A percentile compares a stretch with the other conserved stretches of the same genome.
These are phyloP conservation scores for Daedalea quercina DNA, from an alignment of 768 basidiomycete genomes.

Conservation along the genomic window DNA sequence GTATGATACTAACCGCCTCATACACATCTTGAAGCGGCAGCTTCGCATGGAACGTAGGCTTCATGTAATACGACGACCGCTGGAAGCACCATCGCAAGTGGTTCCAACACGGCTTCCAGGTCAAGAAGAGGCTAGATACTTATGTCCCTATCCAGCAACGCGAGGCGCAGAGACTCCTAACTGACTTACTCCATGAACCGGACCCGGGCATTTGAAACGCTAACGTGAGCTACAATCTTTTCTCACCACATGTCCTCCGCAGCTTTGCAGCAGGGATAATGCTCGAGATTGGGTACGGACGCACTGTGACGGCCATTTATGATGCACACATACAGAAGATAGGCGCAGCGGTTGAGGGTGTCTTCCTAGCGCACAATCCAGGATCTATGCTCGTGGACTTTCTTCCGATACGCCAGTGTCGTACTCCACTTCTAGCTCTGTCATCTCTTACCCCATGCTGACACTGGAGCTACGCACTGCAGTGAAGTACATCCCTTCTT, in stretches of 20 bases:
- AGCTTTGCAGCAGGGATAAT: background rate
- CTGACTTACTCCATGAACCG: conserved; percentile 5
- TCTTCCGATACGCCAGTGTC: conserved; percentile 11
- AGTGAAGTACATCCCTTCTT: conserved; percentile 11
- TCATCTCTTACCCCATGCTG: background rate
- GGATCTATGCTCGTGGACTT: conserved; percentile 14
- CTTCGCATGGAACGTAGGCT: background rate
- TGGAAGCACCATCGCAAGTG: conserved; percentile 17
- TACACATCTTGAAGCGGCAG: background rate
- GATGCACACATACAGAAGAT: background rate
- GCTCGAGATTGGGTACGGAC: conserved; percentile 10
- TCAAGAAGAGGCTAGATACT: conserved; percentile 1
- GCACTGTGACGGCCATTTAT: background rate
- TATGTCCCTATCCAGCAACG: conserved; percentile 11
- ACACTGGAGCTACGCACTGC: background rate
- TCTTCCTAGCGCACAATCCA: conserved; percentile 6
- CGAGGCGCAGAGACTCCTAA: conserved; percentile 6
- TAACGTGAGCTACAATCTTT: too few relatives aligned
- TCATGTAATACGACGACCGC: conserved; percentile 13
- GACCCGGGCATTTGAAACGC: background rate
- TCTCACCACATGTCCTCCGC: too few relatives aligned
- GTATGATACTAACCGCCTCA: background rate
- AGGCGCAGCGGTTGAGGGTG: background rate
- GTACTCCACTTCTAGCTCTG: background rate
- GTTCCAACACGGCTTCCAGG: conserved; percentile 11